Evolutionary conservation across 257 asterid genomes (phyloP).

Genomic region (Gentiana straminea): DNA sequence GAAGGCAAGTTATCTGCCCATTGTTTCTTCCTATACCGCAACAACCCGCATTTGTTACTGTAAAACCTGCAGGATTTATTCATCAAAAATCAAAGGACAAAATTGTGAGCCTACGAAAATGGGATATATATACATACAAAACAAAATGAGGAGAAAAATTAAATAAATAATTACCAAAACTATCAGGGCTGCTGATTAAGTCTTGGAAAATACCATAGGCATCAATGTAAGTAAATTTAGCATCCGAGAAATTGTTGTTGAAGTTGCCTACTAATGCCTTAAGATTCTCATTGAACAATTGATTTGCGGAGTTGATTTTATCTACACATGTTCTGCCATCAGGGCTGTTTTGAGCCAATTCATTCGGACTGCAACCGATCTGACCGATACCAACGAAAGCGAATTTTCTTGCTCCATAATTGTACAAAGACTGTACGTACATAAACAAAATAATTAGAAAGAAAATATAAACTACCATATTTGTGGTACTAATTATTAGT

Average conservation of each 20-base stretch:
- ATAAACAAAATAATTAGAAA: not conserved
- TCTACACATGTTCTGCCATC: constrained; percentile 70
- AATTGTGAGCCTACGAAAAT: too few species aligned
- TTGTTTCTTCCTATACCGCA: constrained; percentile 94
- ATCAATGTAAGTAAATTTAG: constrained; percentile 53
- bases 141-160: not conserved
- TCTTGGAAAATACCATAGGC: constrained; percentile 88
- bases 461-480: too few species aligned
- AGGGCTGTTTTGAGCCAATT: constrained; percentile 81
- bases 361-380: constrained; percentile 94
- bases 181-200: constrained; percentile 46
- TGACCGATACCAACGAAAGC: constrained; percentile 68
- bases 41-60: constrained; percentile 77
- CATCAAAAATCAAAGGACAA: too few species aligned
- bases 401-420: constrained; percentile 78
- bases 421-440: constrained; percentile 30
- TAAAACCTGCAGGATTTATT: constrained; percentile 37
- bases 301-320: constrained; percentile 58
- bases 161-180: constrained; percentile 39
- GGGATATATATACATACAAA: too few species aligned
- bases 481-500: too few species aligned
- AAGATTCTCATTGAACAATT: constrained; percentile 54
- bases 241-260: constrained; percentile 49
- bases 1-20: constrained; percentile 90
- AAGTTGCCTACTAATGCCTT: constrained; percentile 51